Percentiles rank a stretch among this genome's conserved stretches.
These are phyloP conservation scores for Annulohypoxylon nitens DNA, from an alignment of 495 filamentous ascomycete genomes.

Conservation along the genomic window DNA sequence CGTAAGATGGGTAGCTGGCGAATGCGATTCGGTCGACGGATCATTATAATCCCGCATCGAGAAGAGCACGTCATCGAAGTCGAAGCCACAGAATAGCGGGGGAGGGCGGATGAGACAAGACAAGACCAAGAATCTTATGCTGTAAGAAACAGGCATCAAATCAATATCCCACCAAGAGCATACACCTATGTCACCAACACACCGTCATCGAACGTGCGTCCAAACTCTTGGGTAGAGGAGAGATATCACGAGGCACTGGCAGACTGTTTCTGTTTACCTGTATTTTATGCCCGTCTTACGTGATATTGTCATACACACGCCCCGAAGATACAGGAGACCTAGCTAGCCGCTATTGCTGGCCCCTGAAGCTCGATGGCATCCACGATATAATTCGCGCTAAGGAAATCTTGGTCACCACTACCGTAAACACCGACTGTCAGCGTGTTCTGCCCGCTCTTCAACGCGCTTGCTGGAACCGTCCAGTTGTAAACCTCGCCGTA, in stretches of 20 bases:
- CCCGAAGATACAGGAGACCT: too few relatives aligned
- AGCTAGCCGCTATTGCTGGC: constrained; percentile 8
- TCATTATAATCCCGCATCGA: background rate
- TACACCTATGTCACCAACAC: too few relatives aligned
- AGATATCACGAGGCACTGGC: too few relatives aligned
- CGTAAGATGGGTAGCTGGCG: background rate
- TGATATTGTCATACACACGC: too few relatives aligned
- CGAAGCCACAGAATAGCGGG: too few relatives aligned
- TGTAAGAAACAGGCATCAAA: background rate
- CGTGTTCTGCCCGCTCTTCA: constrained; percentile 68
- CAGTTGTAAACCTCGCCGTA: constrained; percentile 69
- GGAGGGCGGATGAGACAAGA: background rate
- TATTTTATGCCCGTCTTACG: too few relatives aligned
- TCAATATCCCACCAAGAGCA: background rate
- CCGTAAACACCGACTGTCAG: constrained; percentile 68
- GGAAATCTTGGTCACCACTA: constrained; percentile 62
- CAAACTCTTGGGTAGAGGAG: too few relatives aligned
- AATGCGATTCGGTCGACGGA: background rate
- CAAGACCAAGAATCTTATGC: background rate
- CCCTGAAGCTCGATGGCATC: constrained; percentile 64
- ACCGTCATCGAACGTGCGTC: too few relatives aligned
- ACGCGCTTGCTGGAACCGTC: constrained; percentile 61
- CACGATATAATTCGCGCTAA: constrained; percentile 69
- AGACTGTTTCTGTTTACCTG: too few relatives aligned
- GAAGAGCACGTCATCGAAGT: background rate